These are phyloP conservation scores for Xylariaceae sp. DNA, from an alignment of 2,329 filamentous ascomycete species.

Conservation along the genomic window DNA sequence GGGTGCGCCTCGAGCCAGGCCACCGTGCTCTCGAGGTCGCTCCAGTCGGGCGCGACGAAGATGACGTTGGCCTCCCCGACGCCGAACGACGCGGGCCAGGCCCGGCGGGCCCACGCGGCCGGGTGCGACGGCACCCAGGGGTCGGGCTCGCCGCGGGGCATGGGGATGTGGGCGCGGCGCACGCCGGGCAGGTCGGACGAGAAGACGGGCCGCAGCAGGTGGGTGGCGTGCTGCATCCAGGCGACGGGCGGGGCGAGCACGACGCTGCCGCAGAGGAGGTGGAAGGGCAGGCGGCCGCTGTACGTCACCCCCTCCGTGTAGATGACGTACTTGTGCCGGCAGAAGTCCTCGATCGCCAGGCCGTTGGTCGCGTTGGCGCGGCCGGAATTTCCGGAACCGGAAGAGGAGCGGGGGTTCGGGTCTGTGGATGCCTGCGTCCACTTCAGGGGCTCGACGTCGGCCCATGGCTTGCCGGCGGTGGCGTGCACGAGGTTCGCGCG, in stretches of 20 bases:
- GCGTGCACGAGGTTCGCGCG: slow-evolving; percentile 32
- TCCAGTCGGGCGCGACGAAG: slow-evolving; percentile 45
- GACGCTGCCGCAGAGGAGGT: slow-evolving; percentile 42
- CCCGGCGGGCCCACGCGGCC: slow-evolving; percentile 19
- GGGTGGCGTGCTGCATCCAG: slow-evolving; percentile 43
- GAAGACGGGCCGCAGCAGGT: slow-evolving; percentile 38
- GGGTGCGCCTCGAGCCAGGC: slow-evolving; percentile 38
- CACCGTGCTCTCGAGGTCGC: slow-evolving; percentile 39
- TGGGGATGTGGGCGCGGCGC: slow-evolving; percentile 7
- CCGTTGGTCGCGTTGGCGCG: slow-evolving; percentile 32
- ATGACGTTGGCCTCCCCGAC: slow-evolving; percentile 27
- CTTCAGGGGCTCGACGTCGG: slow-evolving; percentile 37
- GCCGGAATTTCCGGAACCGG: background rate
- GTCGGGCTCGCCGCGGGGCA: slow-evolving; percentile 1
- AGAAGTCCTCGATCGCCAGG: slow-evolving; percentile 42
- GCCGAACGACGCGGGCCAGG: slow-evolving; percentile 30
- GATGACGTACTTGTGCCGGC: slow-evolving; percentile 42
- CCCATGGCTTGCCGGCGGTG: slow-evolving; percentile 33
- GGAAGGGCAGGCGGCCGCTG: slow-evolving; percentile 42
- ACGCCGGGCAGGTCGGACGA: slow-evolving; percentile 19
- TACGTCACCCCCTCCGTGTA: slow-evolving; percentile 49
- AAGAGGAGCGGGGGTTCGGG: background rate
- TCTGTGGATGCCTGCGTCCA: slow-evolving; percentile 17
- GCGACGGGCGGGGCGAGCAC: slow-evolving; percentile 39
- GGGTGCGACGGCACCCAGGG: slow-evolving; percentile 15